Base-by-base conservation (phyloP, 306 rosid species). In the Cucumis cinereus region DNA sequence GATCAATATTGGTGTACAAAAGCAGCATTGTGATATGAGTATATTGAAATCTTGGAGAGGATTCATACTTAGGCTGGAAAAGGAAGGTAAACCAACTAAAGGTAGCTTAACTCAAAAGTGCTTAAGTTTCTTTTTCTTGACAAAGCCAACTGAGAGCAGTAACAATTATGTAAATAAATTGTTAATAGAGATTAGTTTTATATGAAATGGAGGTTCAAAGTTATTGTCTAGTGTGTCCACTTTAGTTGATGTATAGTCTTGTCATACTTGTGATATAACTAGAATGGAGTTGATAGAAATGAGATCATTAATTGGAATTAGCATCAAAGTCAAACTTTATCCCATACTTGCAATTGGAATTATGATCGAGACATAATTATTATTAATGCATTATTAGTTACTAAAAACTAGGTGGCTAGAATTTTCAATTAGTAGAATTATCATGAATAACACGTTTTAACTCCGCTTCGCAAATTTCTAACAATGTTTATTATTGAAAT, bases 1-100 rank as follows among this genome's bases (percentile, higher is more conserved):
- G 79, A 38, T 85, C 88, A 74, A 88, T 89, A 73, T 83, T 87
- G 87, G 90, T 88, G 73, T 91, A 94, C 82, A 89, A 83, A 74
- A 67, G 84, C 55, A 75, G 78, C 82, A 53, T 49, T 47, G 47
- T 56, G 52, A 75, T 33, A 54, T 78, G 79, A 54, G 41, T 26
- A 59, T 6, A 26, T 59, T 14, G 38, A 26, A 59, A 26, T 26
- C 66, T 26, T 58, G 64, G 17, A 14, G 66, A 57, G 7, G 17
- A 16, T 57, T 57, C 33, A 57, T 57, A 10, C 10, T 23, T 57
- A 56, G 62, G 8, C 62, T 57, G 62, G 33, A 57, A 23, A 57
- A 57, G 3, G 62, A 57, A 57, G 62, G 14, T 23, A 11, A 57
- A 57, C 63, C 63, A 60, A 60, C 40, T 11, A 59, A 26, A 12